Conservation (phyloP, 2,329 filamentous ascomycete species). For the Aschersonia sp. region DNA sequence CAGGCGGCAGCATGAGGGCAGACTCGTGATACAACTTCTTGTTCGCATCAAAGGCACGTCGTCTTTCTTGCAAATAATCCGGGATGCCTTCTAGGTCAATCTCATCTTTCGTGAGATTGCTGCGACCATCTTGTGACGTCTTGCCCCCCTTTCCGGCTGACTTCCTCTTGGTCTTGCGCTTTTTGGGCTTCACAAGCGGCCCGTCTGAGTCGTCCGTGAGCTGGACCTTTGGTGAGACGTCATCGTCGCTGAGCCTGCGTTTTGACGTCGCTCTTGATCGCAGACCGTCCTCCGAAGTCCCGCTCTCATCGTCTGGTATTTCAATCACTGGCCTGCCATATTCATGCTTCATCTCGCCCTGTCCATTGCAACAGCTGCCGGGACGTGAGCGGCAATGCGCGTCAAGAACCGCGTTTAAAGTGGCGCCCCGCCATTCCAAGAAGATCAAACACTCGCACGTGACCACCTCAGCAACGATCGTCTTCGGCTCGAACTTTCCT, state of each 20-base stretch:
- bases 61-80: slow-evolving; percentile 56
- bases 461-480: not conserved
- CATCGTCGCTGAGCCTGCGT: slow-evolving; percentile 19
- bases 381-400: not conserved
- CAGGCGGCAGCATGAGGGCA: slow-evolving; percentile 63
- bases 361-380: slow-evolving; percentile 1
- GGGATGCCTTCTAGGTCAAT: slow-evolving; percentile 47
- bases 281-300: slow-evolving; percentile 9
- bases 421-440: not conserved
- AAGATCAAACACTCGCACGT: not conserved
- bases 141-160: slow-evolving; percentile 12
- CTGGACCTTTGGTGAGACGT: slow-evolving; percentile 27
- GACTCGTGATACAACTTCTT: slow-evolving; percentile 44
- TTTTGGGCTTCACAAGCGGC: slow-evolving; percentile 41
- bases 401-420: not conserved
- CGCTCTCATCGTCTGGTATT: slow-evolving; percentile 11
- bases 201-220: slow-evolving; percentile 47
- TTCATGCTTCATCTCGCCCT: slow-evolving; percentile 2
- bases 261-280: slow-evolving; percentile 7
- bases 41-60: slow-evolving; percentile 52
- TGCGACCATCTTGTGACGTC: slow-evolving; percentile 11
- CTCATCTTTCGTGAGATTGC: slow-evolving; percentile 25
- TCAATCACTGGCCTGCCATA: slow-evolving; percentile 9
- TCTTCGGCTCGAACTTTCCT: no score
- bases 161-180: slow-evolving; percentile 13